Base-by-base conservation (phyloP, 371 early-diverging fungal species). In the Mucor mucedo region DNA sequence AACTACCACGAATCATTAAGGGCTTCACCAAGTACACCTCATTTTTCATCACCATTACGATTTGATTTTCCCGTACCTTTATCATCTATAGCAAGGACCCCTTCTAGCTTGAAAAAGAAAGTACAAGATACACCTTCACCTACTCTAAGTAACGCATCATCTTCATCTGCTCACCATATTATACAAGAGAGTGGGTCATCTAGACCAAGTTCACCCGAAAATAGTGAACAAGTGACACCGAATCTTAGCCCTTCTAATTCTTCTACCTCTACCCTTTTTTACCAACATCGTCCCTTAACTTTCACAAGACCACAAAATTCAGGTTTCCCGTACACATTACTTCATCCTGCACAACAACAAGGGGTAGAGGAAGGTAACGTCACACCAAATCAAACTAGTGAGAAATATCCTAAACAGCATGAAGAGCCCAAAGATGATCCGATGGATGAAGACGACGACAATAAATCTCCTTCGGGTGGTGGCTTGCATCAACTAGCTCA, bases 401-500 rank as follows among this genome's bases (percentile, higher is more conserved):
- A 52, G 50, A 63, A 59, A 47, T 48, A 47, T 39, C 16, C 47
- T 47, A 21, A 47, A 50, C 10, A 60, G 21, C 13, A 27, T 41
- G 32, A 56, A 11, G 33, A 60, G 32, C 40, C 55, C 50, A 47
- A 63, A 45, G 52, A 66, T 48, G 60, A 62, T 39, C 58, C 58
- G 11, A 45, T n/a, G 6, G 62, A 66, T 16, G 57, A 63, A 48
- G 58, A 58, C 14, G 58, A 58, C 35, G 54, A 48, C 29, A 32
- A 60, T 9, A 55, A 54, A n/a, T 29, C 69, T 38, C 63, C 69
- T 9, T 44, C 59, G 21, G 21, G 21, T 21, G 55, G 64, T 29
- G 65, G 66, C 29, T 64, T 77, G 38, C 62, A 73, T 9, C 70
- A 75, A 38, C 58, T 77, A 49, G 76, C 78, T 29, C 77, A 80